phyloP scores from a whole-genome alignment of 305 asterid genomes.

The Striga hermonthica region DNA sequence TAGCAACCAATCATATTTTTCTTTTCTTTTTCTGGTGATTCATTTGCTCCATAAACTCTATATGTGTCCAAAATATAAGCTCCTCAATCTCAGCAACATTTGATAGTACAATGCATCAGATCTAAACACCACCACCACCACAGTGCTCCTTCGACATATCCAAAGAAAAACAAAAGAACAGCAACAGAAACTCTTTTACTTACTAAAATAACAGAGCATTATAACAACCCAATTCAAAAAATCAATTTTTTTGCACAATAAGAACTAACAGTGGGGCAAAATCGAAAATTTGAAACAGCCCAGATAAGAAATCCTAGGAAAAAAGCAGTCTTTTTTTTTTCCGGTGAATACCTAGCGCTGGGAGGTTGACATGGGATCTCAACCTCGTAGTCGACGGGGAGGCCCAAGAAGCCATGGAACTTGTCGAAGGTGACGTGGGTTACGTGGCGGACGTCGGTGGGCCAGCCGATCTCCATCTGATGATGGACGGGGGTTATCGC shows the following conservation, averaged over 20 bases:
- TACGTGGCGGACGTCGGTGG: conserved; percentile 71
- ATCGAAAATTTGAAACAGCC: conserved; percentile 6
- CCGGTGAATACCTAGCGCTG: conserved; percentile 89
- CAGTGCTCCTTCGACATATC: conserved; percentile 8
- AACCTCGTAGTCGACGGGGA: conserved; percentile 70
- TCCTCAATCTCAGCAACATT: not conserved
- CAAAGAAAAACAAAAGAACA: conserved; percentile 14
- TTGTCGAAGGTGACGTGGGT: conserved; percentile 85
- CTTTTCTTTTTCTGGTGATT: not conserved
- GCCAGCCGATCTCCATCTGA: conserved; percentile 82
- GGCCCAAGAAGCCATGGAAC: conserved; percentile 78
- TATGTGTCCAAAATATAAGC: not conserved
- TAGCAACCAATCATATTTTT: not conserved
- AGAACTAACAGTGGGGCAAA: too few species aligned
- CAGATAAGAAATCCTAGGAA: not conserved
- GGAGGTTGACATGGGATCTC: conserved; percentile 72
- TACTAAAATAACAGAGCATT: too few species aligned
- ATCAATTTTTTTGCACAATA: too few species aligned
- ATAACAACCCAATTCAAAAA: too few species aligned
- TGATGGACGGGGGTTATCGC: conserved; percentile 47
- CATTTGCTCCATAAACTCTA: not conserved
- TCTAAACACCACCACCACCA: conserved; percentile 26
- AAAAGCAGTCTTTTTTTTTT: not conserved
- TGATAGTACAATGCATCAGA: conserved; percentile 30
- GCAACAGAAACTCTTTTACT: too few species aligned